Percentiles rank a stretch among this genome's conserved stretches.
Evolutionary conservation across 2,329 filamentous ascomycete species (phyloP).

Genomic region (Hymenoscyphus occultus): DNA sequence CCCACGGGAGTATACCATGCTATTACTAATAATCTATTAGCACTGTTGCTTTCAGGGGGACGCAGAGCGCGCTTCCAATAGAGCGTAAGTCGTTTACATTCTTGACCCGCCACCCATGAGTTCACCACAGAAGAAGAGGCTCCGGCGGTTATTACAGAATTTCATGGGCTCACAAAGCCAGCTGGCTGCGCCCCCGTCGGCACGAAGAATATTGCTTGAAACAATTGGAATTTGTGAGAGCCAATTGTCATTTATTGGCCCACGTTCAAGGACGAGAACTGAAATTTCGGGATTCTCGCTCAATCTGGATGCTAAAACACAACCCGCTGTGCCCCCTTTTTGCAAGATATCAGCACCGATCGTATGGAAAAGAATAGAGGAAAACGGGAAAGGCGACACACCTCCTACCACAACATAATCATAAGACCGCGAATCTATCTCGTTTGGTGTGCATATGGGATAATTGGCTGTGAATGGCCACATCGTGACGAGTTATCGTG

Average conservation of each 20-base stretch:
- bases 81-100: not conserved
- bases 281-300: not conserved
- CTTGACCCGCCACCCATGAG: not conserved
- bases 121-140: slow-evolving; percentile 1
- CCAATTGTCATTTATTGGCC: not conserved
- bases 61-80: not conserved
- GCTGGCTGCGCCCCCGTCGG: not conserved
- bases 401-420: slow-evolving; percentile 1
- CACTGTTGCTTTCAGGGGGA: not conserved
- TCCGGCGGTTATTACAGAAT: not conserved
- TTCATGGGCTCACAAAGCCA: slow-evolving; percentile 1
- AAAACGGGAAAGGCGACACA: not conserved
- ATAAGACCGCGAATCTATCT: not conserved
- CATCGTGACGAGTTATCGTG: not conserved
- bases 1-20: not conserved
- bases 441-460: not conserved
- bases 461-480: not conserved
- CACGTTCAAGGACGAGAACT: not conserved
- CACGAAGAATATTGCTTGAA: not conserved
- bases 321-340: not conserved
- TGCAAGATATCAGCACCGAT: not conserved
- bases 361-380: not conserved
- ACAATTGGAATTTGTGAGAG: not conserved
- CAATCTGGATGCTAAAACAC: not conserved
- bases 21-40: not conserved